A percentile compares a stretch with the other conserved stretches of the same genome.
phyloP scores from a whole-genome alignment of 805 yeast species.

The Kregervanrija pseudodelftensis region DNA sequence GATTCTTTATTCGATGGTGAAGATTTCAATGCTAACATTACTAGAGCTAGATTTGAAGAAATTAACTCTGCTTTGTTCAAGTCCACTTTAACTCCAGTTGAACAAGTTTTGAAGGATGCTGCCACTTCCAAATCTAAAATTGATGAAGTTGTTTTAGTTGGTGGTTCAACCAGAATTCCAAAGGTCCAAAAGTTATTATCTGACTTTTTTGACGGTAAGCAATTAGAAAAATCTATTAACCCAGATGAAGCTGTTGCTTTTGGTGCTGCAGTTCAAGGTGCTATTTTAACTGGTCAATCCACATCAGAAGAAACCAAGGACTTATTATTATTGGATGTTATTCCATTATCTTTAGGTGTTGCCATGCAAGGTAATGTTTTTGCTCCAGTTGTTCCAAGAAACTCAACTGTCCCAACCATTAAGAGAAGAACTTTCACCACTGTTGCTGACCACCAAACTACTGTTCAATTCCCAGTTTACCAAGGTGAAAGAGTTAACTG shows the following conservation, averaged over 20 bases:
- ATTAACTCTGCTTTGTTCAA: slow-evolving; percentile 89
- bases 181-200: slow-evolving; percentile 91
- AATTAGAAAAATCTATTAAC: slow-evolving; percentile 93
- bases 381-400: slow-evolving; percentile 98
- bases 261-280: slow-evolving; percentile 99
- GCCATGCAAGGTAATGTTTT: slow-evolving; percentile 99
- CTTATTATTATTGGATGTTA: slow-evolving; percentile 91
- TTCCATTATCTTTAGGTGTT: slow-evolving; percentile 98
- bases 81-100: slow-evolving; percentile 91
- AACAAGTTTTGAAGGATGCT: slow-evolving; percentile 90
- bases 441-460: slow-evolving; percentile 97
- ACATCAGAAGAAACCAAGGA: slow-evolving; percentile 91
- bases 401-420: slow-evolving; percentile 98
- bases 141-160: slow-evolving; percentile 93
- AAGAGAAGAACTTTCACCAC: slow-evolving; percentile 99
- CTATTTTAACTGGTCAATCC: slow-evolving; percentile 90
- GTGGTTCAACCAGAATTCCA: slow-evolving; percentile 99
- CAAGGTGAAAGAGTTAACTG: slow-evolving; percentile 99
- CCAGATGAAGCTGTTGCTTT: slow-evolving; percentile 99
- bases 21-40: slow-evolving; percentile 86
- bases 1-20: slow-evolving; percentile 94
- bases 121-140: slow-evolving; percentile 76
- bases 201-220: slow-evolving; percentile 95
- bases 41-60: slow-evolving; percentile 98
- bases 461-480: slow-evolving; percentile 97